A percentile compares a stretch with the other conserved stretches of the same genome.
Conservation (phyloP, 306 rosid genomes). For the Trichosanthes cucumerina region DNA sequence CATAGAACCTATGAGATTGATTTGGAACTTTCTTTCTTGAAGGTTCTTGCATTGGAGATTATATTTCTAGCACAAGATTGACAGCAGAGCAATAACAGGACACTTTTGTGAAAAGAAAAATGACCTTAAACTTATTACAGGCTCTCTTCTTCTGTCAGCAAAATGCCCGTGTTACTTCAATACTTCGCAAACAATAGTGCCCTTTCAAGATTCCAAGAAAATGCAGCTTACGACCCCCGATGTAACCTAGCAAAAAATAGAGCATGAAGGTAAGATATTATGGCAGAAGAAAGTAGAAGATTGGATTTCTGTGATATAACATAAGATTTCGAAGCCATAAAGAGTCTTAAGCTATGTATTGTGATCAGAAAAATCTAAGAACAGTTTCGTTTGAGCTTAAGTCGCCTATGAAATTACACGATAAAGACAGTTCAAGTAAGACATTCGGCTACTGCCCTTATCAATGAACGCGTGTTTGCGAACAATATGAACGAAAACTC, state of each 20-base stretch:
- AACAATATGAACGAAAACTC: not conserved
- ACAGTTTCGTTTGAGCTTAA: not conserved
- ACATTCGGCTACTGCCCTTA: not conserved
- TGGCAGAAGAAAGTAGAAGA: not conserved
- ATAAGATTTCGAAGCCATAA: not conserved
- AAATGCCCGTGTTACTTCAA: not conserved
- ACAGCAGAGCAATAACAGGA: slow-evolving; percentile 11
- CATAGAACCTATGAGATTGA: slow-evolving; percentile 30
- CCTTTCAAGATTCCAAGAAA: not conserved
- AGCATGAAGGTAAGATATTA: not conserved
- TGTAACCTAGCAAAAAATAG: not conserved
- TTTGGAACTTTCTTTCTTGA: slow-evolving; percentile 28
- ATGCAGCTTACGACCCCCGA: not conserved
- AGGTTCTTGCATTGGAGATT: slow-evolving; percentile 35
- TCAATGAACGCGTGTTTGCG: not conserved
- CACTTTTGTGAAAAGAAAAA: slow-evolving; percentile 4
- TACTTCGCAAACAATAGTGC: not conserved
- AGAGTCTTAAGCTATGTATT: not conserved
- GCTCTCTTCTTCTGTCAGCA: not conserved
- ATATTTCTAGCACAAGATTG: not conserved
- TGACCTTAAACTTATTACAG: slow-evolving; percentile 7
- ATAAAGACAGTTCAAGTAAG: not conserved
- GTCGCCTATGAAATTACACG: not conserved
- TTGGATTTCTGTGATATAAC: not conserved
- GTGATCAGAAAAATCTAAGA: not conserved